These are phyloP conservation scores for Adiantum capillusveneris DNA, from an alignment of 75 land plant species.

Conservation along the genomic window DNA sequence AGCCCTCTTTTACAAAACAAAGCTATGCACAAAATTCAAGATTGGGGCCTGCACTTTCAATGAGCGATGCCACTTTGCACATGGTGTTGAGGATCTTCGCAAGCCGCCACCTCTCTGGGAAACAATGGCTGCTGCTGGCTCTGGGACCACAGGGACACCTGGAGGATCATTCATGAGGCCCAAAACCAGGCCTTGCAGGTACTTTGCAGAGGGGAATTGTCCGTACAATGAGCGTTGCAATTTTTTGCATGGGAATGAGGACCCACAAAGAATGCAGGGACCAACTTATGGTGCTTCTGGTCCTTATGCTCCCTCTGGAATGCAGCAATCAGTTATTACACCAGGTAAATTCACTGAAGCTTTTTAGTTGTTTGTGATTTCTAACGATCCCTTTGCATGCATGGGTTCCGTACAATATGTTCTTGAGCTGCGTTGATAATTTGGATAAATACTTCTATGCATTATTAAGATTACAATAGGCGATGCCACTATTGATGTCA, in stretches of 20 bases:
- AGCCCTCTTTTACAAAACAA: slow-evolving; percentile 17
- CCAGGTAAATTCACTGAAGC: too few species aligned
- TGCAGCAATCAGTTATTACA: too few species aligned
- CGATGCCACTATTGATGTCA: too few species aligned
- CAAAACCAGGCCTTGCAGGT: slow-evolving; percentile 34
- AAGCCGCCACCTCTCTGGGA: slow-evolving; percentile 32
- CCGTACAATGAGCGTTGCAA: slow-evolving; percentile 34
- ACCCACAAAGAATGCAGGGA: neutral
- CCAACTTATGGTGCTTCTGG: neutral
- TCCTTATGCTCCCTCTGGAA: neutral
- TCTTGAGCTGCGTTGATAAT: too few species aligned
- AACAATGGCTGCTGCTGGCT: slow-evolving; percentile 22
- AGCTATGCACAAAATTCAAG: slow-evolving; percentile 21
- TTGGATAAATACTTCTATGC: too few species aligned
- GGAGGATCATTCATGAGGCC: slow-evolving; percentile 1
- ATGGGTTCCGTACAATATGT: too few species aligned
- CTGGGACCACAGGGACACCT: neutral
- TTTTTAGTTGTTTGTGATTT: too few species aligned
- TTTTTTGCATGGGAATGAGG: slow-evolving; percentile 18
- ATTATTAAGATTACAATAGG: too few species aligned
- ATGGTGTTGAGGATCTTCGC: slow-evolving; percentile 23
- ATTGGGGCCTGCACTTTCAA: slow-evolving; percentile 15
- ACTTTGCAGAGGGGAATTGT: slow-evolving; percentile 25
- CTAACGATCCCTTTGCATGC: too few species aligned
- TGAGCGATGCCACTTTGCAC: slow-evolving; percentile 20